phyloP scores from a whole-genome alignment of 129 eudicot genomes.

The Scalesia atractyloides region DNA sequence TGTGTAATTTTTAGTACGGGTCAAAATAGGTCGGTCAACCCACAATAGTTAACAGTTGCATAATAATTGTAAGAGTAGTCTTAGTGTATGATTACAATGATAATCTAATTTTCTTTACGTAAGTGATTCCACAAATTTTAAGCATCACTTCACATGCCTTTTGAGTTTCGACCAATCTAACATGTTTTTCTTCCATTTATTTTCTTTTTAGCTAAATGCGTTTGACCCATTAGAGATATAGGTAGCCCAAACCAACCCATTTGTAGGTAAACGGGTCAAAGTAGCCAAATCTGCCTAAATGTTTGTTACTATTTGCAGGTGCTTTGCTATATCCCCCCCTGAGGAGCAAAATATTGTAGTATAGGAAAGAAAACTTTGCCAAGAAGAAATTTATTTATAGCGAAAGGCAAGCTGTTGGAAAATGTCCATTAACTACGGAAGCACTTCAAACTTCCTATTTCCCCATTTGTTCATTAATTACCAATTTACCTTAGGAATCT shows the following conservation, averaged over 20 bases:
- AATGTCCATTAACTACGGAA: slow-evolving; percentile 98
- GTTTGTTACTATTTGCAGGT: slow-evolving; percentile 48
- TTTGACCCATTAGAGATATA: background rate
- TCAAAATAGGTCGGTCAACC: background rate
- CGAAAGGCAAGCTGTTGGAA: slow-evolving; percentile 91
- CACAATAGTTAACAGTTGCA: background rate
- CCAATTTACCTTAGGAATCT: background rate
- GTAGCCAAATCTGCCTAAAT: background rate
- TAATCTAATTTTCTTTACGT: background rate
- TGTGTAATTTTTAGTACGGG: background rate
- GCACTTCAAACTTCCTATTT: slow-evolving; percentile 29
- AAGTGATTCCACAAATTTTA: background rate
- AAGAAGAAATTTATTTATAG: slow-evolving; percentile 68
- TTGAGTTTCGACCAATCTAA: background rate
- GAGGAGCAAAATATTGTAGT: slow-evolving; percentile 74
- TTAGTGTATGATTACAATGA: background rate
- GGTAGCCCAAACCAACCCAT: background rate
- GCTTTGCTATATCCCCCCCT: slow-evolving; percentile 82
- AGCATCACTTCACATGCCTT: background rate
- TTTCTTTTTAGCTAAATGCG: too few species aligned
- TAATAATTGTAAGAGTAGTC: background rate
- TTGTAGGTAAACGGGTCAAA: slow-evolving; percentile 3
- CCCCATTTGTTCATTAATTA: background rate
- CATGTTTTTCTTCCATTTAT: background rate
- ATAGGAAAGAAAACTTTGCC: slow-evolving; percentile 71